Evolutionary conservation across 169 alveolate genomes (phyloP).

Genomic region (Plasmodium gonderi): DNA sequence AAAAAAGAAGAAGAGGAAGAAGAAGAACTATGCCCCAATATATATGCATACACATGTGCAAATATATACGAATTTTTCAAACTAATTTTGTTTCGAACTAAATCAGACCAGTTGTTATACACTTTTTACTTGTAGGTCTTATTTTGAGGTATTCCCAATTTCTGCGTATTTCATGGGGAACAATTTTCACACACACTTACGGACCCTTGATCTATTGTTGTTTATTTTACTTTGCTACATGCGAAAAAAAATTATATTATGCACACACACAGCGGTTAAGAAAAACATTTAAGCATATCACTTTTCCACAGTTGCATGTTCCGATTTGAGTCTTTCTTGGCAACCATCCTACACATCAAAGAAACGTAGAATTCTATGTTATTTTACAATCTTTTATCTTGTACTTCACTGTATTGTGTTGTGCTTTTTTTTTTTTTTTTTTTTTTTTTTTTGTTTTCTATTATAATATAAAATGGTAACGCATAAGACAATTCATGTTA

Average conservation of each 20-base stretch:
- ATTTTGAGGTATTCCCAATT: neutral
- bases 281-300: neutral
- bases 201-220: neutral
- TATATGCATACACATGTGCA: neutral
- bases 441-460: neutral
- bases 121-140: too few relatives aligned
- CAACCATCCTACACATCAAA: neutral
- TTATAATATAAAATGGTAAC: neutral
- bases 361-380: too few relatives aligned
- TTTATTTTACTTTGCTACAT: neutral
- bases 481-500: neutral
- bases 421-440: neutral
- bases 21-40: too few relatives aligned
- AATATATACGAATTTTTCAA: neutral
- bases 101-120: neutral
- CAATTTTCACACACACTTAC: slow-evolving; percentile 15
- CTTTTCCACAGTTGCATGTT: neutral
- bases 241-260: neutral
- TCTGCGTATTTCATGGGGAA: neutral
- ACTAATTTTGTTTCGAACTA: slow-evolving; percentile 24
- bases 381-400: neutral
- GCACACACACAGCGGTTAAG: neutral
- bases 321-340: slow-evolving; percentile 4
- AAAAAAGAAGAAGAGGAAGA: too few relatives aligned
- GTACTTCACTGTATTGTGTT: neutral